Percentiles rank a stretch among this genome's conserved stretches.
These are phyloP conservation scores for Quercus rubra DNA, from an alignment of 306 rosid genomes.

Conservation along the genomic window DNA sequence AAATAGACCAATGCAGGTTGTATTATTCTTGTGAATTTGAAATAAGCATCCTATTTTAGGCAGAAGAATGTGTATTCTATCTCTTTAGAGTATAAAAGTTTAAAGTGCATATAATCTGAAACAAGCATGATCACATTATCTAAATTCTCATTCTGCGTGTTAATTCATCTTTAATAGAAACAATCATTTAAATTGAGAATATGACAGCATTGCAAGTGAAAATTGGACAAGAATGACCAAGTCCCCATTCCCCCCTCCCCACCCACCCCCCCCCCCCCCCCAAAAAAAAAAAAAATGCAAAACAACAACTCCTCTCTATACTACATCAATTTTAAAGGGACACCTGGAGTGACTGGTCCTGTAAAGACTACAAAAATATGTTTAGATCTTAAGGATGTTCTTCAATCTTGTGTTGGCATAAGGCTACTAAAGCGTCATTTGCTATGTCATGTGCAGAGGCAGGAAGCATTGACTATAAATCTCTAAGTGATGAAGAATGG, in stretches of 20 bases:
- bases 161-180: neutral
- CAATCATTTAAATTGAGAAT: too few species aligned
- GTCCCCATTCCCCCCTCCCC: neutral
- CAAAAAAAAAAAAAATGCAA: neutral
- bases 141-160: neutral
- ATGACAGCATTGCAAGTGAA: too few species aligned
- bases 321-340: neutral
- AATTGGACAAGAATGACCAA: neutral
- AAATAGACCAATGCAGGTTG: neutral
- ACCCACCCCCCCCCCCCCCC: neutral
- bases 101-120: neutral
- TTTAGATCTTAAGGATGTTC: neutral
- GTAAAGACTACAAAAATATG: neutral
- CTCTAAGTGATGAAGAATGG: conserved; percentile 66
- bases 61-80: neutral
- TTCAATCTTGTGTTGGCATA: neutral
- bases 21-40: neutral
- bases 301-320: neutral
- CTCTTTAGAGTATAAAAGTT: neutral
- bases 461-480: conserved; percentile 47
- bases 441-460: conserved; percentile 43
- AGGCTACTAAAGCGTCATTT: neutral
- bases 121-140: neutral
- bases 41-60: neutral
- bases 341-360: neutral